phyloP scores from a whole-genome alignment of 352 stramenopile genomes.

The Phytophthora boehmeriae region DNA sequence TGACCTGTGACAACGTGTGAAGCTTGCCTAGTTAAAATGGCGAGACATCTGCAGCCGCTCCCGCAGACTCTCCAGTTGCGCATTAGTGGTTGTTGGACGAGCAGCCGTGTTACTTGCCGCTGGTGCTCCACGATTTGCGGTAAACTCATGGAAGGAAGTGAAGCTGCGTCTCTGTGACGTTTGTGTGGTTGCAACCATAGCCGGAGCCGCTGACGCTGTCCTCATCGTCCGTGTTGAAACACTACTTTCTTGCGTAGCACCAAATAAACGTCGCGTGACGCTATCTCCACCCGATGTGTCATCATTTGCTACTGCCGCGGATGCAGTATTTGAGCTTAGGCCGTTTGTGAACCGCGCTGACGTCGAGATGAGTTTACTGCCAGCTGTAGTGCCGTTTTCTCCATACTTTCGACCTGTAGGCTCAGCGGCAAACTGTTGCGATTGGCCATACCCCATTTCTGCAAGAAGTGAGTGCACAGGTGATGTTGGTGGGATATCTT shows the following conservation, averaged over 20 bases:
- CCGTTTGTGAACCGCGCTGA: conserved; percentile 26
- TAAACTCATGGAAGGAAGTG: conserved; percentile 51
- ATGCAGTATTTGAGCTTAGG: conserved; percentile 16
- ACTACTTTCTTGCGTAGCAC: conserved; percentile 11
- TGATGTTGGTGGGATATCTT: conserved; percentile 63
- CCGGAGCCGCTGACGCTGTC: conserved; percentile 22
- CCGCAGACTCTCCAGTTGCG: conserved; percentile 32
- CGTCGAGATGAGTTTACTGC: conserved; percentile 17
- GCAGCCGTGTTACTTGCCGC: conserved; percentile 6
- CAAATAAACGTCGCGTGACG: conserved; percentile 62
- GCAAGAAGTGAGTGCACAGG: conserved; percentile 55
- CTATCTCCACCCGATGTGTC: conserved; percentile 21
- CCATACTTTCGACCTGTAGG: conserved; percentile 22
- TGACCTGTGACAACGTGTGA: conserved; percentile 1
- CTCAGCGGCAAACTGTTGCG: conserved; percentile 26
- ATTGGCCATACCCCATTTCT: conserved; percentile 39
- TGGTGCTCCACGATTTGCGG: conserved; percentile 31
- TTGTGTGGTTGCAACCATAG: conserved; percentile 14
- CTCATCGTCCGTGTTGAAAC: conserved; percentile 17
- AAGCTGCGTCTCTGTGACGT: conserved; percentile 41
- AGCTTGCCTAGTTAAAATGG: conserved; percentile 29
- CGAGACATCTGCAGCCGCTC: conserved; percentile 41
- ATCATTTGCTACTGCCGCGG: conserved; percentile 5
- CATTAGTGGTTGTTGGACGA: conserved; percentile 29
- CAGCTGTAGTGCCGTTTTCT: conserved; percentile 17